Evolutionary conservation across 169 alveolate genomes (phyloP).

Genomic region (Eimeria brunetti): DNA sequence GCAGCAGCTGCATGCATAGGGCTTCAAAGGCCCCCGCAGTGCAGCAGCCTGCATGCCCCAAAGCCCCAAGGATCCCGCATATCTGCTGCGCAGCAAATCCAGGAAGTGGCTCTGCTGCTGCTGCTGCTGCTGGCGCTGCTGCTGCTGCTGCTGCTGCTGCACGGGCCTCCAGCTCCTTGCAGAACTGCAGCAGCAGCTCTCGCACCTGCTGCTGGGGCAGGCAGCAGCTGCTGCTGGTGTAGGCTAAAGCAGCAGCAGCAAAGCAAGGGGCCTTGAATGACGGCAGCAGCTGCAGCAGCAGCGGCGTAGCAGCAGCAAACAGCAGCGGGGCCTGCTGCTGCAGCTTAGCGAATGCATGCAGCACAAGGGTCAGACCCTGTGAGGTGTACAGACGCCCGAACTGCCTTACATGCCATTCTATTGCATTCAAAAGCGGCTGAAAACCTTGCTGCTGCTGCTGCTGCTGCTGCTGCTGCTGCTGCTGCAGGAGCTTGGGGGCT

Average conservation of each 20-base stretch:
- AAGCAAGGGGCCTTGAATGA: neutral
- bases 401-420: neutral
- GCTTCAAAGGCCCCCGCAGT: constrained; percentile 17
- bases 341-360: neutral
- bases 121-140: neutral
- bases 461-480: neutral
- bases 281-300: constrained; percentile 44
- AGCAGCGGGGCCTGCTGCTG: constrained; percentile 20
- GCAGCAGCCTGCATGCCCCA: constrained; percentile 41
- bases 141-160: constrained; percentile 45
- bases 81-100: constrained; percentile 33
- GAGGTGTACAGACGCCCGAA: constrained; percentile 18
- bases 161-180: constrained; percentile 21
- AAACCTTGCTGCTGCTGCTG: neutral
- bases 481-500: neutral
- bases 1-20: constrained; percentile 1
- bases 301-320: constrained; percentile 33
- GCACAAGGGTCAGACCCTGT: constrained; percentile 40
- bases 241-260: constrained; percentile 25
- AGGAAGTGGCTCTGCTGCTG: constrained; percentile 33
- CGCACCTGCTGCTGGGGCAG: constrained; percentile 33
- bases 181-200: constrained; percentile 17
- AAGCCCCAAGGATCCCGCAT: constrained; percentile 13
- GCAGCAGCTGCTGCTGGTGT: constrained; percentile 43
- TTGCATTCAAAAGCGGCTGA: neutral